Evolutionary conservation across 2,329 filamentous ascomycete species (phyloP), one percentile per base, ranked within the genome.

Genomic region (Botrytis squamosa): DNA sequence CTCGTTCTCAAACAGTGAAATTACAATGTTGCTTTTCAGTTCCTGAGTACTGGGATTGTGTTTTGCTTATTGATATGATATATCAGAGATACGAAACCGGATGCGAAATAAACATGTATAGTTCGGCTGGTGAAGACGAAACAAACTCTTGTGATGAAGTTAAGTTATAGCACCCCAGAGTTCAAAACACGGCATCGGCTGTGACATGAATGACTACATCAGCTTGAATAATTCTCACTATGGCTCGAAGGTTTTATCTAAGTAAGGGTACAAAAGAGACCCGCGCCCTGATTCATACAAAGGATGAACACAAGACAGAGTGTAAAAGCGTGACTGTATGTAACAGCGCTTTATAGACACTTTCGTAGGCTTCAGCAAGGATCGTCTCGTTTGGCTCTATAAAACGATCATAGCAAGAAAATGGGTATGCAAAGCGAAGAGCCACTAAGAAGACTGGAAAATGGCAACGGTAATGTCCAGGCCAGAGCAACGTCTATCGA

Each of bases 1-100:
- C 14, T 52, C 10, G 22, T n/a, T 52, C 25, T 52, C 49, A 4
- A 52, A 5, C 14, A 3, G 22, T n/a, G 10, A 6, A 52, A 14
- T 14, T 49, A 3, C 7, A 49, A 52, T n/a, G 4, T 14, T 14
- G 6, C 4, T 6, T 7, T 12, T 52, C 25, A n/a, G 4, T 14
- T n/a, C 0, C 49, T 52, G 14, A 9, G 5, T 42, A 42, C 25
- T 7, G 25, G 10, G 25, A n/a, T 16, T n/a, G 14, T 16, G 25
- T 7, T 16, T 52, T 52, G 4, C 25, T 16, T 52, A 52, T 52
- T 14, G 49, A n/a, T 14, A 25, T n/a, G 12, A n/a, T n/a, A 14
- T 52, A n/a, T n/a, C 1, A n/a, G 3, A n/a, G 4, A n/a, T 14
- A 14, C 7, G 3, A n/a, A 52, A n/a, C 5, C 0, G 25, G 25